These are phyloP conservation scores for Rhodotorula taiwanensis DNA, from an alignment of 768 basidiomycete genomes.

Conservation along the genomic window DNA sequence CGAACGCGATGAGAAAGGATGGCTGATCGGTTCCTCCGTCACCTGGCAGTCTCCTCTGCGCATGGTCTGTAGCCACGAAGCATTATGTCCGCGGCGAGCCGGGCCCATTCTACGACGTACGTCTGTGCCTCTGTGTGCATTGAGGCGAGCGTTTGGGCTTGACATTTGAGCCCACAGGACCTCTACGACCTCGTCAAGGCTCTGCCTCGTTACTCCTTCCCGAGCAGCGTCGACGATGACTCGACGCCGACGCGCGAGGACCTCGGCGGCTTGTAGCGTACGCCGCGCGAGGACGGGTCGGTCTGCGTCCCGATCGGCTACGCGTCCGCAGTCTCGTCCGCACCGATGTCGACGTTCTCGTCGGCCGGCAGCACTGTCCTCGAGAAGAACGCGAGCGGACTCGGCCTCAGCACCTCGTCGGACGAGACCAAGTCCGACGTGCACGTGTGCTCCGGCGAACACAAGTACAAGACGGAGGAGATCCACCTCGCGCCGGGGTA, in stretches of 20 bases:
- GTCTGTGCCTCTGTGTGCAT: too few relatives aligned
- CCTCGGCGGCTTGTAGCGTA: slow-evolving; percentile 21
- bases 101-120: slow-evolving; percentile 65
- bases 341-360: background rate
- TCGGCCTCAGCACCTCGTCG: too few relatives aligned
- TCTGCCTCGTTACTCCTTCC: slow-evolving; percentile 49
- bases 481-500: slow-evolving; percentile 11
- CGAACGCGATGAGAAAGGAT: too few relatives aligned
- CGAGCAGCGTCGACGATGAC: slow-evolving; percentile 13
- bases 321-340: background rate
- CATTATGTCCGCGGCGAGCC: slow-evolving; percentile 61
- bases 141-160: too few relatives aligned
- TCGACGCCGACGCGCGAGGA: background rate
- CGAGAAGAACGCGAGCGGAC: slow-evolving; percentile 6
- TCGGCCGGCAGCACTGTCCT: slow-evolving; percentile 7
- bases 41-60: too few relatives aligned
- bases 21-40: too few relatives aligned
- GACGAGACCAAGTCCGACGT: too few relatives aligned
- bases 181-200: slow-evolving; percentile 63
- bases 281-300: slow-evolving; percentile 12
- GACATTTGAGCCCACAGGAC: too few relatives aligned
- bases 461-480: background rate
- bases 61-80: slow-evolving; percentile 18
- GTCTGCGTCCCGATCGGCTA: slow-evolving; percentile 11
- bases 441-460: too few relatives aligned